Conservation (phyloP, 2,329 filamentous ascomycete genomes). For the Trichoderma citrinoviride region DNA sequence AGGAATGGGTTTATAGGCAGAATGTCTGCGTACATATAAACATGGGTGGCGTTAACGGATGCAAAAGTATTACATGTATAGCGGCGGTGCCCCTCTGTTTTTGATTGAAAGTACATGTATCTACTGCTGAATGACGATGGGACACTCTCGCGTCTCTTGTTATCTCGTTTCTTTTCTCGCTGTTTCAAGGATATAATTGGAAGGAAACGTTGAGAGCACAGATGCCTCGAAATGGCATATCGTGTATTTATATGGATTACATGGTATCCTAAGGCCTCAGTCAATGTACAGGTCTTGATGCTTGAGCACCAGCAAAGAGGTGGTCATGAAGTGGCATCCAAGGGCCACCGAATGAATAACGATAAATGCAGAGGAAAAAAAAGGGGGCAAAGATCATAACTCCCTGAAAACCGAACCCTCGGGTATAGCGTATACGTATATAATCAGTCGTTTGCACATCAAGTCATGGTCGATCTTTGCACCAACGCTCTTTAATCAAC, state of each 20-base stretch:
- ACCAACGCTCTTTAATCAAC: constrained; percentile 43
- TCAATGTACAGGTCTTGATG: background rate
- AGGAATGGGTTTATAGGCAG: constrained; percentile 35
- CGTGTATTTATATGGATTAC: background rate
- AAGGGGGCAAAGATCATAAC: background rate
- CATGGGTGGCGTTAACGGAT: constrained; percentile 26
- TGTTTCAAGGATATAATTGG: background rate
- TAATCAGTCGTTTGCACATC: background rate
- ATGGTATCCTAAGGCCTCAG: background rate
- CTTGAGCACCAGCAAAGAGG: background rate
- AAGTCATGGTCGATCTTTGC: background rate
- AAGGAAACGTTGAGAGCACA: too few relatives aligned
- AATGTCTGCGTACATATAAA: constrained; percentile 20
- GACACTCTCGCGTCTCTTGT: background rate
- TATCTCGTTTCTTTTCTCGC: background rate
- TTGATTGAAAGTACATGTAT: background rate
- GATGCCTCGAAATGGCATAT: background rate
- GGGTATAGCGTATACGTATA: constrained; percentile 12
- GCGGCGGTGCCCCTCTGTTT: constrained; percentile 1
- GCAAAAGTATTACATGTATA: constrained; percentile 14
- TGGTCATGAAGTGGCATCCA: background rate
- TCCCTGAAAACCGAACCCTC: background rate
- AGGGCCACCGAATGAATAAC: background rate
- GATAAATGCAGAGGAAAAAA: background rate
- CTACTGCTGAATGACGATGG: background rate